Evolutionary conservation across 78 protist genomes (phyloP), one percentile per base, ranked within the genome.

Genomic region (Mastigamoeba balamuthi): DNA sequence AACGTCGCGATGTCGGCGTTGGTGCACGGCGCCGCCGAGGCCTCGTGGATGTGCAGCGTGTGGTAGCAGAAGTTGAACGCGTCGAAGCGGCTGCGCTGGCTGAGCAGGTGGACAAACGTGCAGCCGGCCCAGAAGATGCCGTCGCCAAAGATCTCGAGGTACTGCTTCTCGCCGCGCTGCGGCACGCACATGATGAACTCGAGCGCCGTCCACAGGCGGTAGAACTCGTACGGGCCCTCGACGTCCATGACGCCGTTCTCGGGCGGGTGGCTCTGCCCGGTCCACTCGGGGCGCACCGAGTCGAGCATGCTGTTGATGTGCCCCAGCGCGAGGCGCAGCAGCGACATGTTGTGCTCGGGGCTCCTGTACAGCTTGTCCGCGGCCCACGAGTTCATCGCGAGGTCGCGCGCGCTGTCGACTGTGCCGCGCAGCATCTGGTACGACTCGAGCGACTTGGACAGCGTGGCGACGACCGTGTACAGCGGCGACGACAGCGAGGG

Each of bases 71-170:
- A 91, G 77, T 91, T 87, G 63, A 86, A 40, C 6, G 82, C 6
- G 33, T 88, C 85, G 25, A 89, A 91, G 29, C 84, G 52, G 28
- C 40, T 66, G n/a, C 40, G 3, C 4, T 91, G 95, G 6, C 88
- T 88, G 0, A 91, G 42, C 68, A 92, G 66, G 78, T 91, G 77
- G 38, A 91, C 77, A 4, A 92, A 4, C n/a, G 82, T 36, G 40
- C 67, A 35, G 69, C 95, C 95, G 4, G 88, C 93, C 89, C 86
- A 90, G 63, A 44, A 29, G 52, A 88, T 37, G 29, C 94, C 95
- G 28, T 92, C 93, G 44, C 95, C 95, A 38, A 87, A 92, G 8
- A 90, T 30, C 25, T 80, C 81, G 2, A 77, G 82, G 72, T 40
- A 76, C 9, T 76, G 76, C 64, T 67, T 72, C 40, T 77, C 83